These are phyloP conservation scores for Albizia julibrissin DNA, from an alignment of 306 rosid genomes.

Conservation along the genomic window DNA sequence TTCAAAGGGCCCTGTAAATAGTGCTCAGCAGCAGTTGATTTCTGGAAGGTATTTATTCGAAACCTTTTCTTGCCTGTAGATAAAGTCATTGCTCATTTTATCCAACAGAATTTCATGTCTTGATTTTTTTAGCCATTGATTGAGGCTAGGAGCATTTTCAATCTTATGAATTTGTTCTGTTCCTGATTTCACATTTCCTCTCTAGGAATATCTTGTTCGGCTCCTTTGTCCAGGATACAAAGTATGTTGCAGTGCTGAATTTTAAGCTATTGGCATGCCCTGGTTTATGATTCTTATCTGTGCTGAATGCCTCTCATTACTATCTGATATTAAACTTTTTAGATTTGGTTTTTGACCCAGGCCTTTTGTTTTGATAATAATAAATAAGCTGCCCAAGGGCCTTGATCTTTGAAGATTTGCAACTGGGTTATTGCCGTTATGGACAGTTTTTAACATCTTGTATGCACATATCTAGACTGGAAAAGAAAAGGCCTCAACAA, in stretches of 20 bases:
- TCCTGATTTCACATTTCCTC: slow-evolving; percentile 17
- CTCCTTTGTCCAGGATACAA: neutral
- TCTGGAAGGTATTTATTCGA: slow-evolving; percentile 75
- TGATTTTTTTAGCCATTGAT: slow-evolving; percentile 9
- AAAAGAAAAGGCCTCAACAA: slow-evolving; percentile 1
- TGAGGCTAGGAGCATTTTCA: slow-evolving; percentile 1
- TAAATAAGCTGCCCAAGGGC: neutral
- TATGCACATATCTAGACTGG: neutral
- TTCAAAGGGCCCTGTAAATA: slow-evolving; percentile 69
- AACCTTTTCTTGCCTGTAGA: slow-evolving; percentile 11
- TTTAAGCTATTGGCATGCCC: slow-evolving; percentile 1
- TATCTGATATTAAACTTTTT: slow-evolving; percentile 4
- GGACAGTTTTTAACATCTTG: neutral
- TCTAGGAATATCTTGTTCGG: slow-evolving; percentile 3
- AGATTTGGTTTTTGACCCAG: slow-evolving; percentile 7
- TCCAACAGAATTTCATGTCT: slow-evolving; percentile 24
- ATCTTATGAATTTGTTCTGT: slow-evolving; percentile 12
- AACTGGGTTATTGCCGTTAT: neutral
- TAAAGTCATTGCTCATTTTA: neutral
- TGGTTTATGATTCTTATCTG: slow-evolving; percentile 22
- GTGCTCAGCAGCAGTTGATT: slow-evolving; percentile 79
- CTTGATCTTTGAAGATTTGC: neutral
- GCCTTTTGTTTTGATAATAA: neutral
- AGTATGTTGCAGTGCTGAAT: slow-evolving; percentile 5
- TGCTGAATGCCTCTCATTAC: slow-evolving; percentile 14